Evolutionary conservation across 306 rosid species (phyloP).

Genomic region (Pyrus communis): DNA sequence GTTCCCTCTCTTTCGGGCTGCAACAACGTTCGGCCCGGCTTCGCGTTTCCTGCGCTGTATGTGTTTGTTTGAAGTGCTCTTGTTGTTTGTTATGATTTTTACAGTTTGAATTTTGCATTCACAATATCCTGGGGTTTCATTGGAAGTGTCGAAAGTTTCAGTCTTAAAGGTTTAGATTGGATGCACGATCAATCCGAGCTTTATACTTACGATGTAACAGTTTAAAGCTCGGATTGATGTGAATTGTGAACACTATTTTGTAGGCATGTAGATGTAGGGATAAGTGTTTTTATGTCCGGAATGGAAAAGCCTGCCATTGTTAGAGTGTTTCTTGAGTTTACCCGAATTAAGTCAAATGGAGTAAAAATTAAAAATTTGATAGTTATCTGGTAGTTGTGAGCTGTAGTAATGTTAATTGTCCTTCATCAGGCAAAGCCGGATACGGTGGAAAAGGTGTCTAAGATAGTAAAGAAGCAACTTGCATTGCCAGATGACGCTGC

Average conservation of each 20-base stretch:
- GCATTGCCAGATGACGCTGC: constrained; percentile 48
- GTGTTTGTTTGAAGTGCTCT: constrained; percentile 10
- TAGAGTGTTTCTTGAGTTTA: too few species aligned
- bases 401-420: not conserved
- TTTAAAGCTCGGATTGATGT: not conserved
- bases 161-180: not conserved
- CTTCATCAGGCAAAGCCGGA: constrained; percentile 60
- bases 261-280: too few species aligned
- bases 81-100: not conserved
- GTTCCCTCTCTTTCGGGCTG: constrained; percentile 28
- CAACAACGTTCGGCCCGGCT: constrained; percentile 25
- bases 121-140: not conserved
- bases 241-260: not conserved
- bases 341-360: too few species aligned
- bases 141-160: too few species aligned
- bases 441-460: constrained; percentile 59
- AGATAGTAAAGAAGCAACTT: constrained; percentile 62
- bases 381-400: not conserved
- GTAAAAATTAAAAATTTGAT: not conserved
- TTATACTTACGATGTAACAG: not conserved
- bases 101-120: not conserved
- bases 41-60: constrained; percentile 54
- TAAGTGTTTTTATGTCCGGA: too few species aligned
- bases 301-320: not conserved
- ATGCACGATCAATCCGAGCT: not conserved